Evolutionary conservation across 1,139 yeast species (phyloP).

Genomic region (Blastobotrys arbuscula): DNA sequence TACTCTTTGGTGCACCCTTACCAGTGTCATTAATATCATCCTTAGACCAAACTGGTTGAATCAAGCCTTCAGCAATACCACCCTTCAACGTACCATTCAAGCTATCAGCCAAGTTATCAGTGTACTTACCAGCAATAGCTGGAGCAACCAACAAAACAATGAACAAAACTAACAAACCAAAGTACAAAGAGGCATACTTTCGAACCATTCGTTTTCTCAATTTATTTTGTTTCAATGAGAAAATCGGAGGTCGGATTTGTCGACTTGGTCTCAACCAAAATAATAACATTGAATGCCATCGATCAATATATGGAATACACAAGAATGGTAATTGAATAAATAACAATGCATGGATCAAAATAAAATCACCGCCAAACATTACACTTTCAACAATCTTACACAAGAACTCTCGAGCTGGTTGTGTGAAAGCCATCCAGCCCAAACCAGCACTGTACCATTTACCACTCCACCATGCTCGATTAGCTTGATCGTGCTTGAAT

Average conservation of each 20-base stretch:
- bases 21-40: constrained; percentile 74
- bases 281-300: constrained; percentile 97
- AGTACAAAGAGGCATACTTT: constrained; percentile 83
- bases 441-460: constrained; percentile 95
- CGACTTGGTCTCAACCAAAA: constrained; percentile 98
- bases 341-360: constrained; percentile 82
- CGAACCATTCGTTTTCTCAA: constrained; percentile 98
- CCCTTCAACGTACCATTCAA: constrained; percentile 26
- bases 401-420: constrained; percentile 92
- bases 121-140: constrained; percentile 48
- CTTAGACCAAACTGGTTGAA: constrained; percentile 74
- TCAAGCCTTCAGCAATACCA: constrained; percentile 58
- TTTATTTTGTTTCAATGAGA: constrained; percentile 93
- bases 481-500: constrained; percentile 93
- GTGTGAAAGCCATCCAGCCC: constrained; percentile 95
- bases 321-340: constrained; percentile 87
- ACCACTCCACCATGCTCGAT: constrained; percentile 99
- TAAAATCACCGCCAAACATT: constrained; percentile 94
- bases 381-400: constrained; percentile 93
- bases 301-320: constrained; percentile 81
- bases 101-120: constrained; percentile 23
- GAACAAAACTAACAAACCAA: constrained; percentile 61
- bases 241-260: constrained; percentile 98
- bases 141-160: constrained; percentile 85
- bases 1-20: constrained; percentile 27